phyloP scores from a whole-genome alignment of 495 filamentous ascomycete genomes.

The Umbilicaria muhlenbergii region DNA sequence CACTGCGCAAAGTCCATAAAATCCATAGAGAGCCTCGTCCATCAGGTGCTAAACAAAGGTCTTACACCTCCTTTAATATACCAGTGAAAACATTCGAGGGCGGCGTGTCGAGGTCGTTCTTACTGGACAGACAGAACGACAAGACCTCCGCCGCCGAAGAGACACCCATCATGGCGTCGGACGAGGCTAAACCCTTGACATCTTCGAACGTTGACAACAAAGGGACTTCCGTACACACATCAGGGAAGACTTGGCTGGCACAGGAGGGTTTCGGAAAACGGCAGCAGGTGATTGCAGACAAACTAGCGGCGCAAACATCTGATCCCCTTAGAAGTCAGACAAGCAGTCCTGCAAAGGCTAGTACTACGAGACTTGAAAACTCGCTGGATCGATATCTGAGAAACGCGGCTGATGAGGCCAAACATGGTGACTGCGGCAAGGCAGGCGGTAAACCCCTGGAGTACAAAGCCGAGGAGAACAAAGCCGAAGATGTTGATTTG shows the following conservation, averaged over 20 bases:
- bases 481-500: conserved; percentile 25
- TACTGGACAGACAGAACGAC: neutral
- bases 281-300: neutral
- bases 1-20: conserved; percentile 37
- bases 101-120: neutral
- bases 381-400: conserved; percentile 12
- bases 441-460: neutral
- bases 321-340: neutral
- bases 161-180: conserved; percentile 1
- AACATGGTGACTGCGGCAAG: neutral
- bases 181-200: neutral
- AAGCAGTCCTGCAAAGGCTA: neutral
- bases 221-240: neutral
- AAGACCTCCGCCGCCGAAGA: neutral
- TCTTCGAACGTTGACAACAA: neutral
- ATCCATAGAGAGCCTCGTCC: neutral
- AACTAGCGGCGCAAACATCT: neutral
- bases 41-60: neutral
- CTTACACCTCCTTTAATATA: conserved; percentile 10
- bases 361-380: conserved; percentile 8
- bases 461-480: conserved; percentile 9
- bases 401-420: conserved; percentile 1
- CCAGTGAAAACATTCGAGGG: conserved; percentile 18
- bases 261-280: conserved; percentile 12
- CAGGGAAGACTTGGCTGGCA: conserved; percentile 8